Percentiles rank a stretch among this genome's conserved stretches.
Conservation (phyloP, 805 yeast genomes). For the Lipomyces anomalus region DNA sequence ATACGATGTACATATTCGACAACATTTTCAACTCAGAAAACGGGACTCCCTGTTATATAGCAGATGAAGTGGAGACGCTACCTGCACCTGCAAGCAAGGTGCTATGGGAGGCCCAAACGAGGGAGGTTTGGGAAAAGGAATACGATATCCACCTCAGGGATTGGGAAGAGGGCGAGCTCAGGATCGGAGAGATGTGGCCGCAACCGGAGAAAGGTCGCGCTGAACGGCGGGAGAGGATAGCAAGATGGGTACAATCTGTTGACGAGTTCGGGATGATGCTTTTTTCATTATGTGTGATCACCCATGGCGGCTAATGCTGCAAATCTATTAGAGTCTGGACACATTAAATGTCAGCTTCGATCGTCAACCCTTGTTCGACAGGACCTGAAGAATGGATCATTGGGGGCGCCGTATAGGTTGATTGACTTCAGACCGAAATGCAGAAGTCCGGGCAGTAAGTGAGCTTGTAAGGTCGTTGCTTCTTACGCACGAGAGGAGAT, state of each 20-base stretch:
- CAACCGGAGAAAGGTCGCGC: constrained; percentile 3
- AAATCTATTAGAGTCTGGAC: too few species aligned
- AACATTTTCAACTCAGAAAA: not conserved
- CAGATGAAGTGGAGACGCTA: constrained; percentile 1
- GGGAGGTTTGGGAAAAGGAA: constrained; percentile 9
- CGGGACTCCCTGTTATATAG: not conserved
- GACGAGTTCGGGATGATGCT: constrained; percentile 17
- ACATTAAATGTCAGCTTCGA: too few species aligned
- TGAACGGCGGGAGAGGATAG: constrained; percentile 5
- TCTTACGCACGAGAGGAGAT: too few species aligned
- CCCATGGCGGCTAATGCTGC: constrained; percentile 1
- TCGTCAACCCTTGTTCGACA: too few species aligned
- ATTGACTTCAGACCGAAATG: too few species aligned
- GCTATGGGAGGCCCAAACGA: constrained; percentile 8
- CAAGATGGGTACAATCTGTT: constrained; percentile 10
- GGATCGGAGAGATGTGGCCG: constrained; percentile 14
- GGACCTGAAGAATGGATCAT: too few species aligned
- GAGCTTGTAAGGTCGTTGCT: too few species aligned
- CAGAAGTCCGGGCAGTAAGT: too few species aligned
- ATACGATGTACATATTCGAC: constrained; percentile 2
- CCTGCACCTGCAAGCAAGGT: constrained; percentile 7
- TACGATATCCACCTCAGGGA: constrained; percentile 7
- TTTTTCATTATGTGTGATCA: constrained; percentile 2
- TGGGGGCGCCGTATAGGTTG: too few species aligned
- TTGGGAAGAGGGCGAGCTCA: constrained; percentile 4